Percentiles rank a stretch among this genome's conserved stretches.
These are phyloP conservation scores for Saccharum officinarum DNA, from an alignment of 176 grass and related monocot species.

Conservation along the genomic window DNA sequence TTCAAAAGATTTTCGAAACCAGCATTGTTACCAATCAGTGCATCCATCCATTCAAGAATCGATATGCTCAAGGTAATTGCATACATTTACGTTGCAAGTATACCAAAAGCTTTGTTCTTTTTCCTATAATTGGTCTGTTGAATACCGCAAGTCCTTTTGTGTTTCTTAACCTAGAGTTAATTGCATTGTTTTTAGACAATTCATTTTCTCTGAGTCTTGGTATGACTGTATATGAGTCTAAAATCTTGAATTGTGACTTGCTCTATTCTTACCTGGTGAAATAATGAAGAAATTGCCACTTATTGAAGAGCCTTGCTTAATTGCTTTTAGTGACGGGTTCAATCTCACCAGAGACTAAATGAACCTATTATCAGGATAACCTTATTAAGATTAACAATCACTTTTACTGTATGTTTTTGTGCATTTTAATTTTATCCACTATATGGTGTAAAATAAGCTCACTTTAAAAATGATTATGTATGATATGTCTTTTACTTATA, in stretches of 20 bases:
- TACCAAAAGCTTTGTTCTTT: too few relatives aligned
- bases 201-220: too few relatives aligned
- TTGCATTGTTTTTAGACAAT: too few relatives aligned
- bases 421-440: not conserved
- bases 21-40: not conserved
- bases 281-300: too few relatives aligned
- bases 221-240: too few relatives aligned
- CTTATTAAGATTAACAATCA: not conserved
- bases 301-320: too few relatives aligned
- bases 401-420: not conserved
- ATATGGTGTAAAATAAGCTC: not conserved
- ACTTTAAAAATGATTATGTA: not conserved
- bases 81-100: not conserved
- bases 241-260: too few relatives aligned
- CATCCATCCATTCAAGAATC: slow-evolving; percentile 10
- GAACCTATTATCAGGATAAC: not conserved
- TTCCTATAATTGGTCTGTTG: not conserved
- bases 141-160: not conserved
- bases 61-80: not conserved
- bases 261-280: too few relatives aligned
- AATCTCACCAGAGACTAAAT: not conserved
- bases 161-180: not conserved
- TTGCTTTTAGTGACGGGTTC: not conserved
- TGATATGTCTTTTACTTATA: not conserved
- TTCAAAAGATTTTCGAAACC: slow-evolving; percentile 7